These are phyloP conservation scores for Funneliformis caledonium DNA, from an alignment of 371 early-diverging fungal species.

Conservation along the genomic window DNA sequence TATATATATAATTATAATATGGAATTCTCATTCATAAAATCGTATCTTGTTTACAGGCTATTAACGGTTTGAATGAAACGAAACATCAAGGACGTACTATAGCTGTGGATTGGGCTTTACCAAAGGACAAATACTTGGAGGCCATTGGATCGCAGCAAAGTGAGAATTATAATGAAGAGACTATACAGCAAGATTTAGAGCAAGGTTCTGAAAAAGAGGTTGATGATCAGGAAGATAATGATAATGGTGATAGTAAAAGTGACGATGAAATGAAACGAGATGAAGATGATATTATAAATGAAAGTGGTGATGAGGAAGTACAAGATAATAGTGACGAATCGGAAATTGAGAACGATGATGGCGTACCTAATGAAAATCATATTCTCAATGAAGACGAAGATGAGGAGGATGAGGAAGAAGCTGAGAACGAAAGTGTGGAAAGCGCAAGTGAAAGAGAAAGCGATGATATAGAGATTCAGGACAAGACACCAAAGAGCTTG, in stretches of 20 bases:
- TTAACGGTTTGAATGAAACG: constrained; percentile 77
- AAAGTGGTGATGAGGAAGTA: constrained; percentile 41
- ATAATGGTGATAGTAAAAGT: constrained; percentile 32
- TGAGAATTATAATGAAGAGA: not conserved
- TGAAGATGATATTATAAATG: constrained; percentile 43
- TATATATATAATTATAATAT: not conserved
- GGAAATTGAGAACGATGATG: constrained; percentile 38
- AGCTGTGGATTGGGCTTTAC: constrained; percentile 85
- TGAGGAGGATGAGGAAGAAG: constrained; percentile 49
- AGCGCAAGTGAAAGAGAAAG: constrained; percentile 51
- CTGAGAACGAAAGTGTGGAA: constrained; percentile 43
- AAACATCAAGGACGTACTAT: constrained; percentile 73
- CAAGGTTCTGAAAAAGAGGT: constrained; percentile 43
- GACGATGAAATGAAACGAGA: constrained; percentile 34
- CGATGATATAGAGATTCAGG: constrained; percentile 48
- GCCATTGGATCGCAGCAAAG: not conserved
- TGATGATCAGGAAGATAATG: constrained; percentile 43
- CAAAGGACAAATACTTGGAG: constrained; percentile 67
- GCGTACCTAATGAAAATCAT: constrained; percentile 46
- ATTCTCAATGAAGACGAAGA: constrained; percentile 52
- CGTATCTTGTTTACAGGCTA: constrained; percentile 54
- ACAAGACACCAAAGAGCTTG: constrained; percentile 45
- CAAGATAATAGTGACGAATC: constrained; percentile 41
- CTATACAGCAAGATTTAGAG: not conserved
- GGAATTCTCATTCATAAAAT: not conserved